Evolutionary conservation across 2,329 filamentous ascomycete genomes (phyloP).

Genomic region (Pseudocercospora macadamiae): DNA sequence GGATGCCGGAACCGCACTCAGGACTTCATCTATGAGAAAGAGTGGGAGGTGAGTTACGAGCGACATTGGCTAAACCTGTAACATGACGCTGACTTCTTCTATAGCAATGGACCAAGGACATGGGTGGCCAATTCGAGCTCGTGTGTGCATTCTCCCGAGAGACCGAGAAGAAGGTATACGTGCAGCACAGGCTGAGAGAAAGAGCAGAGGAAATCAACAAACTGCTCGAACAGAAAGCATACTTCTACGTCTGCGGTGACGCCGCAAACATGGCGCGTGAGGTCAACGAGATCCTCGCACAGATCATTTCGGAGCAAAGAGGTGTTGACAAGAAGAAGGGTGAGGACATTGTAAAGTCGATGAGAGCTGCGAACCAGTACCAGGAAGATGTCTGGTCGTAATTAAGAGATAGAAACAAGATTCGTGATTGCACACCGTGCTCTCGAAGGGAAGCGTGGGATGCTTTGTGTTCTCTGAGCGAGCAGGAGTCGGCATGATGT

Average conservation of each 20-base stretch:
- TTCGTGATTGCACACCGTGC: not conserved
- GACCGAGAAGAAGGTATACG: slow-evolving; percentile 84
- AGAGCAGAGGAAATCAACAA: slow-evolving; percentile 82
- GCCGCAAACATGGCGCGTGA: slow-evolving; percentile 75
- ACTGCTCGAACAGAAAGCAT: slow-evolving; percentile 81
- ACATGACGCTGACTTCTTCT: slow-evolving; percentile 17
- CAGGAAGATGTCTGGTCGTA: slow-evolving; percentile 78
- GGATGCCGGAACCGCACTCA: slow-evolving; percentile 86
- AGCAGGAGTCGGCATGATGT: slow-evolving; percentile 2
- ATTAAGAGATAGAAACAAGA: slow-evolving; percentile 12
- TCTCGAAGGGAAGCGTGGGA: not conserved
- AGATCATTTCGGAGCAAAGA: slow-evolving; percentile 84
- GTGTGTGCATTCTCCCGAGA: slow-evolving; percentile 96
- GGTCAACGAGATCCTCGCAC: slow-evolving; percentile 71
- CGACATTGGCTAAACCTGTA: not conserved
- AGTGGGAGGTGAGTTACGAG: slow-evolving; percentile 77
- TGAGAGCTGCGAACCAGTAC: slow-evolving; percentile 94
- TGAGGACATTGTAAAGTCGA: slow-evolving; percentile 95
- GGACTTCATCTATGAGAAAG: slow-evolving; percentile 88
- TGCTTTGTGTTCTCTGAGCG: not conserved
- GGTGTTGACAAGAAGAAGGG: slow-evolving; percentile 82
- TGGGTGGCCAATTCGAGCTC: slow-evolving; percentile 88
- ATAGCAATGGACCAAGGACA: slow-evolving; percentile 77
- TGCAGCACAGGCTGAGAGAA: slow-evolving; percentile 90
- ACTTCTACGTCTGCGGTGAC: slow-evolving; percentile 98